Evolutionary conservation across 768 basidiomycete genomes (phyloP).

Genomic region (Mycena chlorophos): DNA sequence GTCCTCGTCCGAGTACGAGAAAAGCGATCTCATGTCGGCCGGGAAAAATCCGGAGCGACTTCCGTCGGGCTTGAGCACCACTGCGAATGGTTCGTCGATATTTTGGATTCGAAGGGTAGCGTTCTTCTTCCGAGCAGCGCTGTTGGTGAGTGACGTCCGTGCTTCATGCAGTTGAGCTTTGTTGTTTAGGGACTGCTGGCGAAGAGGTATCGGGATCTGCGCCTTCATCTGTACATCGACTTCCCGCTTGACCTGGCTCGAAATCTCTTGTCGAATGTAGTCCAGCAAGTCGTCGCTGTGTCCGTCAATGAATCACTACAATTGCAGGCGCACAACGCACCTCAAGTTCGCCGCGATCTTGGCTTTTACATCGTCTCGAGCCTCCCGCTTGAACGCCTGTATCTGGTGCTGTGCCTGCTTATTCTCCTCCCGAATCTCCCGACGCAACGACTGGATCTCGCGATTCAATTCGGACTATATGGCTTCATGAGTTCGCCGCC

Average conservation of each 20-base stretch:
- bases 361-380: conserved; percentile 26
- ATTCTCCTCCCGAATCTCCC: conserved; percentile 32
- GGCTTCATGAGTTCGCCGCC: background rate
- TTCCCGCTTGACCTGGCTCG: conserved; percentile 43
- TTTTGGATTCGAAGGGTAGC: conserved; percentile 40
- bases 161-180: conserved; percentile 45
- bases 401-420: conserved; percentile 26
- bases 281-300: conserved; percentile 38
- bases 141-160: conserved; percentile 49
- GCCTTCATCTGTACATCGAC: conserved; percentile 50
- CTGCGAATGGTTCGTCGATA: conserved; percentile 45
- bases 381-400: conserved; percentile 18
- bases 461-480: conserved; percentile 12
- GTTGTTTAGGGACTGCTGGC: conserved; percentile 45
- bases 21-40: conserved; percentile 47
- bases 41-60: conserved; percentile 50
- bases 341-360: conserved; percentile 30
- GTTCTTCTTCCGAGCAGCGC: conserved; percentile 52
- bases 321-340: conserved; percentile 35
- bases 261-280: conserved; percentile 42
- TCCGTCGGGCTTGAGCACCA: conserved; percentile 52
- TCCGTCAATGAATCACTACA: conserved; percentile 21
- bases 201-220: conserved; percentile 48
- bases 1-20: conserved; percentile 50
- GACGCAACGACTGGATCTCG: conserved; percentile 23